These are phyloP conservation scores for Cercospora citrullina DNA, from an alignment of 2,329 filamentous ascomycete species.

Conservation along the genomic window DNA sequence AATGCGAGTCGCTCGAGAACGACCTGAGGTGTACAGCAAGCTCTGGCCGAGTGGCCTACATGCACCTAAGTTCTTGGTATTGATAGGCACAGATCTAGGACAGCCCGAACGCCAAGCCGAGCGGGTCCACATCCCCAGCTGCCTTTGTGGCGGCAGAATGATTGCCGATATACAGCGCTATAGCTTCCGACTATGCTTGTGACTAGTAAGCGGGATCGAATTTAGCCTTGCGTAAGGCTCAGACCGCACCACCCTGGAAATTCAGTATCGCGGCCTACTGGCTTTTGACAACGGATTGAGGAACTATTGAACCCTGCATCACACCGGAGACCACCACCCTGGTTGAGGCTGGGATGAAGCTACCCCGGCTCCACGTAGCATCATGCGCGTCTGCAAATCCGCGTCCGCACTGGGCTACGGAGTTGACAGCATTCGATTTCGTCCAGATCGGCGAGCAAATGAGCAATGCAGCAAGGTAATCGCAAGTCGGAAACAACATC, in stretches of 20 bases:
- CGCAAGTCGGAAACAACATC: background rate
- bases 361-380: background rate
- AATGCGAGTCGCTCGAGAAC: background rate
- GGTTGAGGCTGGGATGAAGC: background rate
- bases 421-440: background rate
- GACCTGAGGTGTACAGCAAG: constrained; percentile 3
- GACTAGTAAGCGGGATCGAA: background rate
- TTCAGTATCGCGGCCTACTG: background rate
- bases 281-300: background rate
- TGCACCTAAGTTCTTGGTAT: background rate
- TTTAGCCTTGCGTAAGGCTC: background rate
- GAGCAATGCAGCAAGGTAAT: background rate
- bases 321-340: background rate
- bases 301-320: background rate
- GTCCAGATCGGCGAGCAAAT: background rate
- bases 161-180: background rate
- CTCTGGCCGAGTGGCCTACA: constrained; percentile 1
- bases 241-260: background rate
- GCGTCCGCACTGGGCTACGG: background rate
- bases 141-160: background rate
- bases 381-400: background rate
- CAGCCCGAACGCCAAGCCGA: background rate
- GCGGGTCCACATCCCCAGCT: background rate
- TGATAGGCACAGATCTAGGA: background rate
- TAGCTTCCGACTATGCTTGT: background rate